Conservation (phyloP, 2,329 filamentous ascomycete genomes). For the Stagonosporopsis tanaceti region DNA sequence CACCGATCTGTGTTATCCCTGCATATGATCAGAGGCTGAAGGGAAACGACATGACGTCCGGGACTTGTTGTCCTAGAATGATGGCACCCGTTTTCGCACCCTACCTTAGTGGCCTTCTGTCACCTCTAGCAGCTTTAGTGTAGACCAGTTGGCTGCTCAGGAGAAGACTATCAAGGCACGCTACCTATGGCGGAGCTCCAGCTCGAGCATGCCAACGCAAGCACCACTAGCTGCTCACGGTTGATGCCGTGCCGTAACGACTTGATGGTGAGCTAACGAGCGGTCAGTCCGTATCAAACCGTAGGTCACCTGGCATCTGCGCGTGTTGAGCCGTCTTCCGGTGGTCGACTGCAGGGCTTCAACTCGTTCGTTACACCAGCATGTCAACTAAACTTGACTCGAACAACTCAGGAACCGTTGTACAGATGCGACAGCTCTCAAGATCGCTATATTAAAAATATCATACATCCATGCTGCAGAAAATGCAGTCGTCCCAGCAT, state of each 20-base stretch:
- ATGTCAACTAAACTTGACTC: conserved; percentile 1
- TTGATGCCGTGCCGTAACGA: conserved; percentile 14
- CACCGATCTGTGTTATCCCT: conserved; percentile 1
- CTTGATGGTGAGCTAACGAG: conserved; percentile 8
- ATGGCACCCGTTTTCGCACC: conserved; percentile 8
- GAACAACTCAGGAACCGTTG: conserved; percentile 10
- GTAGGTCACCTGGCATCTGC: conserved; percentile 8
- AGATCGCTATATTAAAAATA: conserved; percentile 4
- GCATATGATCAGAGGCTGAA: conserved; percentile 16
- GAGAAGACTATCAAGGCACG: neutral
- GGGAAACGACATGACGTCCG: conserved; percentile 1
- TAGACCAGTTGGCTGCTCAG: conserved; percentile 4
- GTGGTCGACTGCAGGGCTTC: conserved; percentile 3
- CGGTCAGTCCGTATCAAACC: conserved; percentile 11
- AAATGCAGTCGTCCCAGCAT: neutral
- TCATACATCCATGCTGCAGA: neutral
- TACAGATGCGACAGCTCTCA: neutral
- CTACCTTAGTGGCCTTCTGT: conserved; percentile 12
- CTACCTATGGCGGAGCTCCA: neutral
- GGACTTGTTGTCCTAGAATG: neutral
- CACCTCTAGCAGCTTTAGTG: conserved; percentile 8
- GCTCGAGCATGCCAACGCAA: conserved; percentile 13
- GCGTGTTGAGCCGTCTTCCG: neutral
- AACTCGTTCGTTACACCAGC: neutral
- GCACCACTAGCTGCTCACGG: conserved; percentile 18